A percentile compares a stretch with the other conserved stretches of the same genome.
Conservation (phyloP, 768 basidiomycete genomes). For the Suillus subalutaceus region DNA sequence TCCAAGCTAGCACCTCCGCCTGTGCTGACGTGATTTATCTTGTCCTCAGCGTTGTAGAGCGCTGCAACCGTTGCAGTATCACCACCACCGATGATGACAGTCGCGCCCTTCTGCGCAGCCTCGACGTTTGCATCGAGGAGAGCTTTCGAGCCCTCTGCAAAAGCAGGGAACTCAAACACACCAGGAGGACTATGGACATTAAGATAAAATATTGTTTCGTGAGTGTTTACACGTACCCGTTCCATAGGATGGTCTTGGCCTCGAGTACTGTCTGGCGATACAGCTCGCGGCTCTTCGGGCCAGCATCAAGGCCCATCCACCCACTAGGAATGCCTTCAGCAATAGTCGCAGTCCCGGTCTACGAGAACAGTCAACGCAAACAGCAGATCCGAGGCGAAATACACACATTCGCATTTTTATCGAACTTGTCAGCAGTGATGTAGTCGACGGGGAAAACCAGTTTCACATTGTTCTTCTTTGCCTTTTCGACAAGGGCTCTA, state of each 20-base stretch:
- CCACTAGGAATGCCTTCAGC: conserved; percentile 86
- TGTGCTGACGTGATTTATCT: conserved; percentile 95
- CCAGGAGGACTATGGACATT: conserved; percentile 76
- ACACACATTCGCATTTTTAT: conserved; percentile 82
- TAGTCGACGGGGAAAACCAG: conserved; percentile 96
- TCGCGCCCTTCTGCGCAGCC: conserved; percentile 82
- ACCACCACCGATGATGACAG: conserved; percentile 95
- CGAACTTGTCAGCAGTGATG: conserved; percentile 93
- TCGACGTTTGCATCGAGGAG: conserved; percentile 86
- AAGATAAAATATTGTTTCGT: neutral
- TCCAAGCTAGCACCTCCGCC: conserved; percentile 94
- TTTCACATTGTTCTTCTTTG: conserved; percentile 88
- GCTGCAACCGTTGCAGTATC: conserved; percentile 96
- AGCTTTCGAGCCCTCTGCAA: conserved; percentile 81
- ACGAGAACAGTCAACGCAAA: conserved; percentile 9
- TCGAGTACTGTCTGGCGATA: conserved; percentile 81
- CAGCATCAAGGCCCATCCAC: conserved; percentile 96
- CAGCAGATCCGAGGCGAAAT: neutral
- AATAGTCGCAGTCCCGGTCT: conserved; percentile 81
- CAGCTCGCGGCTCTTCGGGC: conserved; percentile 78
- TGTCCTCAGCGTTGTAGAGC: conserved; percentile 81
- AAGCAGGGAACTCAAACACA: conserved; percentile 95
- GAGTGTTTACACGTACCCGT: conserved; percentile 57
- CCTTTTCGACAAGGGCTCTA: conserved; percentile 81
- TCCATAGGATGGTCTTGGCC: conserved; percentile 97